Conservation (phyloP, 2,329 filamentous ascomycete genomes). For the Alternaria metachromatica region DNA sequence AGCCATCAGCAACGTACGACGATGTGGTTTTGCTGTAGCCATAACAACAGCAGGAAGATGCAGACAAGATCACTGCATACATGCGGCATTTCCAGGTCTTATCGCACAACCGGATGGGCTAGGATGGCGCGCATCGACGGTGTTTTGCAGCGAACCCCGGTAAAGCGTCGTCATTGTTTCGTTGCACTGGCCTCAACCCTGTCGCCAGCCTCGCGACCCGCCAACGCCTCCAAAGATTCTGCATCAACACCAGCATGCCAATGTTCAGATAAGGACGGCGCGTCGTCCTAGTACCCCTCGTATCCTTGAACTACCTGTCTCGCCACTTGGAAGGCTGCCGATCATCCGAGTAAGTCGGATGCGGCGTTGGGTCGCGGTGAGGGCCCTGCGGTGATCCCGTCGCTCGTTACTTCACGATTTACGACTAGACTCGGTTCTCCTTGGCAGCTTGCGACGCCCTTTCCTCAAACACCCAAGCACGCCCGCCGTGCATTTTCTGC, state of each 20-base stretch:
- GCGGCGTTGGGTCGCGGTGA: neutral
- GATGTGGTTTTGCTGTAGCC: neutral
- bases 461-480: constrained; percentile 13
- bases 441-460: constrained; percentile 32
- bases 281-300: neutral
- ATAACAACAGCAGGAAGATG: neutral
- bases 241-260: neutral
- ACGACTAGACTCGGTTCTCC: constrained; percentile 20
- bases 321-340: neutral
- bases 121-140: neutral
- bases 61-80: neutral
- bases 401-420: constrained; percentile 20
- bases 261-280: neutral
- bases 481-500: constrained; percentile 9
- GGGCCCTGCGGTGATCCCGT: constrained; percentile 14
- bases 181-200: constrained; percentile 5
- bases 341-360: constrained; percentile 10
- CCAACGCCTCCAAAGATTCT: neutral
- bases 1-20: neutral
- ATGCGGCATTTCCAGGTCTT: neutral
- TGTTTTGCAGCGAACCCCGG: neutral
- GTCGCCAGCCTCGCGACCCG: constrained; percentile 8
- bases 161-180: constrained; percentile 1
- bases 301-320: neutral
- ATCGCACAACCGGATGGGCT: neutral